Percentiles rank a stretch among this genome's conserved stretches.
phyloP scores from a whole-genome alignment of 2,329 filamentous ascomycete species.

The Fusarium sp. region DNA sequence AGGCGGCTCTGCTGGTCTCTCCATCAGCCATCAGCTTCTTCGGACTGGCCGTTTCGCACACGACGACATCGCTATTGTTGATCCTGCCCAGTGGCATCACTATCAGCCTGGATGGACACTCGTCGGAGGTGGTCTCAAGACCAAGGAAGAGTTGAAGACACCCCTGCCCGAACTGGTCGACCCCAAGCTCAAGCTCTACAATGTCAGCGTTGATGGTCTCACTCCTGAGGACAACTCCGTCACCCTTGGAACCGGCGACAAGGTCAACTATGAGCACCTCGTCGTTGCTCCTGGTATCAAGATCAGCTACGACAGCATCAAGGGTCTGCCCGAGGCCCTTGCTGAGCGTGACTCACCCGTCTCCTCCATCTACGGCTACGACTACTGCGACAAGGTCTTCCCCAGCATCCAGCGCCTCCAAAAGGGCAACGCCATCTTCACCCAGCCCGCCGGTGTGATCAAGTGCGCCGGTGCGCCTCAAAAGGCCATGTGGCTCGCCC shows the following conservation, averaged over 20 bases:
- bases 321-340: slow-evolving; percentile 66
- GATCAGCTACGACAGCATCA: slow-evolving; percentile 60
- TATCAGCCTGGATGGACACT: slow-evolving; percentile 77
- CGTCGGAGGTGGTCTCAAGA: slow-evolving; percentile 72
- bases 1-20: slow-evolving; percentile 70
- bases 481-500: slow-evolving; percentile 69
- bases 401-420: slow-evolving; percentile 56
- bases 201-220: slow-evolving; percentile 59
- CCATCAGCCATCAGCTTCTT: slow-evolving; percentile 73
- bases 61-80: slow-evolving; percentile 71
- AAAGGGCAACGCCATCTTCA: slow-evolving; percentile 65
- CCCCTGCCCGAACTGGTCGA: slow-evolving; percentile 63
- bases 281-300: slow-evolving; percentile 68
- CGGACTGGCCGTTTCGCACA: slow-evolving; percentile 63
- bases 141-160: slow-evolving; percentile 64
- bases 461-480: slow-evolving; percentile 71
- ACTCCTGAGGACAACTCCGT: slow-evolving; percentile 65
- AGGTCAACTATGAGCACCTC: slow-evolving; percentile 69
- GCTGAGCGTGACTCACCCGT: slow-evolving; percentile 57
- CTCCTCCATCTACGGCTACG: slow-evolving; percentile 66
- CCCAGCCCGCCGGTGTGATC: slow-evolving; percentile 65
- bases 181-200: slow-evolving; percentile 69
- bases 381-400: slow-evolving; percentile 64
- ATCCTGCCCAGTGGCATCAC: slow-evolving; percentile 70
- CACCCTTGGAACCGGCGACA: slow-evolving; percentile 63